phyloP scores from a whole-genome alignment of 768 basidiomycete species.

The Phallus indusiatus region DNA sequence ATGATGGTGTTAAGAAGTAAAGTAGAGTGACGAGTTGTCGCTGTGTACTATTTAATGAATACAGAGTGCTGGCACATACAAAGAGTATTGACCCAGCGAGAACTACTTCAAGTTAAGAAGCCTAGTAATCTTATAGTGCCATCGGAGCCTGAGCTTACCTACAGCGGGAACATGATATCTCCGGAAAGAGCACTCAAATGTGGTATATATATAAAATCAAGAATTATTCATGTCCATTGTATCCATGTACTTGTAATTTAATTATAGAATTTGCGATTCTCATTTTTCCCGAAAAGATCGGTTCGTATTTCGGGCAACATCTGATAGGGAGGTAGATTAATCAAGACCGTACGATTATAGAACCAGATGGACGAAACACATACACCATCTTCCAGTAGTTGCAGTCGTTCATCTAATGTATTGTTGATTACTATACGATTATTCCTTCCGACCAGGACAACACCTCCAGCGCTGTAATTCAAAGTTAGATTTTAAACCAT shows the following conservation, averaged over 20 bases:
- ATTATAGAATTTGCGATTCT: slow-evolving; percentile 84
- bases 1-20: not conserved
- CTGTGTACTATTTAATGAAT: not conserved
- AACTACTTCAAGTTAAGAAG: no score
- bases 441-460: slow-evolving; percentile 63
- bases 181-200: no score
- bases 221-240: no score
- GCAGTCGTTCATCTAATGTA: slow-evolving; percentile 85
- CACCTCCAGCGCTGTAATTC: slow-evolving; percentile 64
- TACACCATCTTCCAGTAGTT: slow-evolving; percentile 83
- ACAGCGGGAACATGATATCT: no score
- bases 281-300: slow-evolving; percentile 82
- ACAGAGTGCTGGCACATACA: no score
- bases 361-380: slow-evolving; percentile 27
- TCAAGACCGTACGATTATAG: not conserved
- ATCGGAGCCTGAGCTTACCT: no score
- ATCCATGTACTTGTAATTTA: not conserved
- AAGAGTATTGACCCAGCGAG: no score
- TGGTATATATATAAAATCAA: no score
- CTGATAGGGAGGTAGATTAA: slow-evolving; percentile 27
- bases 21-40: not conserved
- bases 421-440: slow-evolving; percentile 87
- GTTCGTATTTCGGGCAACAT: slow-evolving; percentile 93
- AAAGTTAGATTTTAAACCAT: not conserved
- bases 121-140: no score